A percentile compares a stretch with the other conserved stretches of the same genome.
Conservation (phyloP, 345 rosid species). For the Raphanus raphanistrum region DNA sequence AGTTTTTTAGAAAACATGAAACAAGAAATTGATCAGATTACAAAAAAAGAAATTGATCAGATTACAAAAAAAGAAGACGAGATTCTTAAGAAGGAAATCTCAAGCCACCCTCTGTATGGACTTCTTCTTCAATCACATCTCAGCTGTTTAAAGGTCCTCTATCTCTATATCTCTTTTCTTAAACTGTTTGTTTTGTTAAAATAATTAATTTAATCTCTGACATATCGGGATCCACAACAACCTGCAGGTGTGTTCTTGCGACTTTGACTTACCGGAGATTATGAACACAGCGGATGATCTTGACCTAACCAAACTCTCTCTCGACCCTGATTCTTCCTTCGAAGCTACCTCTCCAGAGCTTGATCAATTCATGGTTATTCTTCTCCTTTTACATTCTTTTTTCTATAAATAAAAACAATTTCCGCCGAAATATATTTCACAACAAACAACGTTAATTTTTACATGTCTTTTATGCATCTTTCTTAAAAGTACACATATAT, state of each 20-base stretch:
- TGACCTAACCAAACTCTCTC: slow-evolving; percentile 24
- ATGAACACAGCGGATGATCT: slow-evolving; percentile 21
- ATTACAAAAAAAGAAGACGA: slow-evolving; percentile 30
- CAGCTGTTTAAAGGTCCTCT: slow-evolving; percentile 44
- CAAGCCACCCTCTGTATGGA: slow-evolving; percentile 44
- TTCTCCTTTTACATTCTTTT: background rate
- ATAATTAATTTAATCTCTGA: background rate
- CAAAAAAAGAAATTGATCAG: slow-evolving; percentile 14
- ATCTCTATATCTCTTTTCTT: background rate
- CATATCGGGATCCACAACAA: background rate
- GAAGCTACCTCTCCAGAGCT: slow-evolving; percentile 42
- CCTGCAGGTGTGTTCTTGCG: slow-evolving; percentile 32
- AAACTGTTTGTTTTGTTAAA: background rate
- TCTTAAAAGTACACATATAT: too few relatives aligned
- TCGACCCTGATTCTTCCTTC: slow-evolving; percentile 7
- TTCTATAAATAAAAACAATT: background rate
- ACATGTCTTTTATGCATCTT: background rate
- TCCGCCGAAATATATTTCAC: background rate
- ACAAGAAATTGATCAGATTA: background rate
- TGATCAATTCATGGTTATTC: slow-evolving; percentile 50
- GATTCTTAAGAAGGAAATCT: slow-evolving; percentile 45
- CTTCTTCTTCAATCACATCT: slow-evolving; percentile 46
- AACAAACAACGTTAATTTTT: background rate
- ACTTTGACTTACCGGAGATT: slow-evolving; percentile 30
- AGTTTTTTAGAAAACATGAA: slow-evolving; percentile 29